Base-by-base conservation (phyloP, 2,329 filamentous ascomycete genomes). In the Fusarium sp. region DNA sequence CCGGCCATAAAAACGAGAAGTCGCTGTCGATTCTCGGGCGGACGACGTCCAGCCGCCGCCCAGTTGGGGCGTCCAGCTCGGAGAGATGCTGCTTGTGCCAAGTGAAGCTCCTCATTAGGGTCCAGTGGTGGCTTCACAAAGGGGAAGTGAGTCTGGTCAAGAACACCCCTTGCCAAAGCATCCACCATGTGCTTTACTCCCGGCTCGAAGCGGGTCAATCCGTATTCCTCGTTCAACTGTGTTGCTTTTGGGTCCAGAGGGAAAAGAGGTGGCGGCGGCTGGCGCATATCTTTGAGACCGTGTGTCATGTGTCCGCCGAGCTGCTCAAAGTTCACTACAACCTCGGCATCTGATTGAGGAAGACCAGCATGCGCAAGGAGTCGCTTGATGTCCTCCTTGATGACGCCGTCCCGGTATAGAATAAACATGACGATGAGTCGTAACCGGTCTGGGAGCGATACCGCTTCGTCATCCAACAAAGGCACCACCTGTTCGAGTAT, bases 1-100 rank as follows among this genome's bases (percentile, higher is more conserved):
- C 95, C 95, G 2, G 94, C 95, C 84, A 98, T 89, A 73, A 97
- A 98, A 14, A 98, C 88, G 56, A 99, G 91, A 49, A 98, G 84
- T 48, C 95, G 88, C 74, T 99, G 95, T 49, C 90, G 87, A 64
- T 93, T 96, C 73, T 98, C 94, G 2, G 75, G 57, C 82, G 86
- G 56, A 80, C 88, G 85, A 41, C 89, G 84, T 38, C 92, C 88
- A 9, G 91, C 89, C 49, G 92, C 91, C 2, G 95, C 95, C 95
- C 95, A 99, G 37, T 93, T 97, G 2, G 94, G 95, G 70, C 97
- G 96, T 14, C 93, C 93, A 9, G 92, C 91, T 54, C 95, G 90
- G 21, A 99, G 83, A 13, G 94, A 98, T 11, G 90, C 86, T 64
- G 91, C 84, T 23, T 84, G 77, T 4, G 78, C 80, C 6, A 81